Conservation (phyloP, 2,329 filamentous ascomycete genomes). For the Claviceps africana region DNA sequence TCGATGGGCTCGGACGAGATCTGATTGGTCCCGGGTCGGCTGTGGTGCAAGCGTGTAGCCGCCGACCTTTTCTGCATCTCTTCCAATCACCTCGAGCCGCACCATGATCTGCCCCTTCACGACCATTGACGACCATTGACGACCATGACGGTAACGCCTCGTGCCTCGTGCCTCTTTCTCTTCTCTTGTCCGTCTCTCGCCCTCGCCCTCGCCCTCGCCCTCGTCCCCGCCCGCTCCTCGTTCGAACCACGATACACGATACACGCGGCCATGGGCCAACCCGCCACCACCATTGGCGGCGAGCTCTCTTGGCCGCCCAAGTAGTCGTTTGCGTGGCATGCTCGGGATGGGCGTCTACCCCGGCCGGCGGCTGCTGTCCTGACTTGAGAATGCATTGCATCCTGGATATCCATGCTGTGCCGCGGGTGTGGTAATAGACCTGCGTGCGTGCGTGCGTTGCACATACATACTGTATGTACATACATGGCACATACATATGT, state of each 20-base stretch:
- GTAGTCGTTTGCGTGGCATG: background rate
- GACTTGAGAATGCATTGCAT: background rate
- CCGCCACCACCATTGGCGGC: background rate
- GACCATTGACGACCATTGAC: too few species aligned
- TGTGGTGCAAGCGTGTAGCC: conserved; percentile 20
- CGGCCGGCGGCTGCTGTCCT: conserved; percentile 1
- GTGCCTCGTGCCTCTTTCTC: background rate
- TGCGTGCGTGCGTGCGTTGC: too few species aligned
- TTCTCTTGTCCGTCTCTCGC: background rate
- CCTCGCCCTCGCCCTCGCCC: background rate
- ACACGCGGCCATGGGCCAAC: background rate
- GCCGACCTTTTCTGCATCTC: conserved; percentile 24
- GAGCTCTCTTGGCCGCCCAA: background rate
- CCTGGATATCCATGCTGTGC: background rate
- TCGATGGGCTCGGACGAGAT: conserved; percentile 8
- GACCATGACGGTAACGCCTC: background rate
- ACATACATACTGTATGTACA: background rate
- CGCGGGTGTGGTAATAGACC: background rate
- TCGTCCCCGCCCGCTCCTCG: background rate
- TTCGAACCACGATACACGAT: background rate
- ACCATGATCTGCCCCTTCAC: background rate
- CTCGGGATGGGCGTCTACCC: conserved; percentile 1
- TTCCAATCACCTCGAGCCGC: conserved; percentile 14
- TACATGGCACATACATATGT: too few species aligned
- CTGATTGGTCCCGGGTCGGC: conserved; percentile 19